Evolutionary conservation across 768 basidiomycete genomes (phyloP).

Genomic region (Paxillus ammoniavirescens): DNA sequence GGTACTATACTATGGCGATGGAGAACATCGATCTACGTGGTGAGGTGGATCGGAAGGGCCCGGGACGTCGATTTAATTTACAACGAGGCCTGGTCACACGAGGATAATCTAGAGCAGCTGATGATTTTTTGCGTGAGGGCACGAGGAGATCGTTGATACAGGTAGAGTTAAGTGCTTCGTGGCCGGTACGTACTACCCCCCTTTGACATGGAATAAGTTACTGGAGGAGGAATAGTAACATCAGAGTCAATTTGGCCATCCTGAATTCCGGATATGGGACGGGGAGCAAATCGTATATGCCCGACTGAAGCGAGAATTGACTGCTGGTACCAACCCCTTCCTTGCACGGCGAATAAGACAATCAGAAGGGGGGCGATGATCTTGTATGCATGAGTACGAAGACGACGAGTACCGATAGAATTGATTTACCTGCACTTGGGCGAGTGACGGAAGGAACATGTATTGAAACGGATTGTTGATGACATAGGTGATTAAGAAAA

Average conservation of each 20-base stretch:
- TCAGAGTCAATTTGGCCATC: background rate
- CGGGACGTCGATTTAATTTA: background rate
- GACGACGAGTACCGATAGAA: background rate
- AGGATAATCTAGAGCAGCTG: no score
- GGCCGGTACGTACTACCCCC: background rate
- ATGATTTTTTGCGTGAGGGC: no score
- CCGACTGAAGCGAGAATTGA: background rate
- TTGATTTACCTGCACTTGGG: conserved; percentile 2
- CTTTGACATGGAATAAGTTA: background rate
- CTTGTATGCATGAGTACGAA: background rate
- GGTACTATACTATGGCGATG: no score
- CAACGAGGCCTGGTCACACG: no score
- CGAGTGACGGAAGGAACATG: conserved; percentile 1
- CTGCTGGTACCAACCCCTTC: background rate
- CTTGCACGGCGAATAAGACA: background rate
- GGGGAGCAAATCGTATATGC: background rate
- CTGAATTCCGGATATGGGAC: background rate
- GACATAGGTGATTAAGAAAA: conserved; percentile 1
- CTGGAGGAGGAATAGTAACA: background rate
- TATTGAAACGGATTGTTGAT: background rate
- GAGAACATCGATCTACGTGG: no score
- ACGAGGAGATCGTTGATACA: no score
- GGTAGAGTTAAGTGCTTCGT: background rate
- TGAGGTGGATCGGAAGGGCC: background rate
- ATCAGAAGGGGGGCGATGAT: conserved; percentile 3